These are phyloP conservation scores for Lodderomyces oxycetoniae DNA, from an alignment of 1,139 yeast species.

Conservation along the genomic window DNA sequence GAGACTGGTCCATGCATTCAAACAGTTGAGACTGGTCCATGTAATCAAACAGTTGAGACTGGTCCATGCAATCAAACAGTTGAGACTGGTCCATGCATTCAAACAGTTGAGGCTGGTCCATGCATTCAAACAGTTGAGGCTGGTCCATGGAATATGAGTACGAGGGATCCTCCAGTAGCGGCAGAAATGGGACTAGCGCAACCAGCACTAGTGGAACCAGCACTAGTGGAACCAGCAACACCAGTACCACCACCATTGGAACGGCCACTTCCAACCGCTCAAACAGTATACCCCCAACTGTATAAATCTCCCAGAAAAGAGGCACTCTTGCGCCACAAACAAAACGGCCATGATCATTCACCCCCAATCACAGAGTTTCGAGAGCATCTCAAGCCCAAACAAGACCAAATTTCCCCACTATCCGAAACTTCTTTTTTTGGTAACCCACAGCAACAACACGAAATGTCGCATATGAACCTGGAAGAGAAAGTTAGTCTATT, in stretches of 20 bases:
- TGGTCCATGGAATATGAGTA: background rate
- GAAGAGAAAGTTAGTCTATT: conserved; percentile 40
- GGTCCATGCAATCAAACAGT: too few relatives aligned
- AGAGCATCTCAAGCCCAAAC: conserved; percentile 20
- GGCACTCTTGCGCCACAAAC: conserved; percentile 36
- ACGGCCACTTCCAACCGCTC: conserved; percentile 1
- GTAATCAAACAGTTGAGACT: too few relatives aligned
- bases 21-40: too few relatives aligned
- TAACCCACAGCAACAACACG: background rate
- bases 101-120: too few relatives aligned
- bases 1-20: too few relatives aligned
- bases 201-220: background rate
- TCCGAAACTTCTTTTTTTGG: too few relatives aligned
- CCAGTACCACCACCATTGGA: conserved; percentile 1
- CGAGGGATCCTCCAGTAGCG: too few relatives aligned
- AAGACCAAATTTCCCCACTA: background rate
- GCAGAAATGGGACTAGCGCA: too few relatives aligned
- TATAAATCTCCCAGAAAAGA: conserved; percentile 32
- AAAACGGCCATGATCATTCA: conserved; percentile 25
- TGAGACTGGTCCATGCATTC: too few relatives aligned
- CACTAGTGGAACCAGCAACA: background rate
- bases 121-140: too few relatives aligned
- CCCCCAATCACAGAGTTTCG: conserved; percentile 27
- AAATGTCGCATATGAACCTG: conserved; percentile 12
- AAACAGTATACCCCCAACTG: conserved; percentile 4